Percentiles rank a stretch among this genome's conserved stretches.
phyloP scores from a whole-genome alignment of 139 green algal species.

The Coccomyxa sp. region DNA sequence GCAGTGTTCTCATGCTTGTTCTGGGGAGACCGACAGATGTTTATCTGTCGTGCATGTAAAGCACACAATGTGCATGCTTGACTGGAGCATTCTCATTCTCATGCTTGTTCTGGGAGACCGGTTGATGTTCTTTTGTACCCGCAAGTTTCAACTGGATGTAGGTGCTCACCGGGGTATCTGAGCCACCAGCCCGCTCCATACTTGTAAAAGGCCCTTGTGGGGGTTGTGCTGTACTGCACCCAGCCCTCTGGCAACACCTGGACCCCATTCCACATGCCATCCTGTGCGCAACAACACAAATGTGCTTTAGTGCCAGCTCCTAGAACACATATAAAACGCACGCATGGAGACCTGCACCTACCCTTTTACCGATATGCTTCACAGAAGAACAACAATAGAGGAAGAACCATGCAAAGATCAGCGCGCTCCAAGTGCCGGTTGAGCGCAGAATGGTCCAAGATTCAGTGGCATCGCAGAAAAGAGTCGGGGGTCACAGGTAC shows the following conservation, averaged over 20 bases:
- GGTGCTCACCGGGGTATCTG: background rate
- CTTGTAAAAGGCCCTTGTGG: background rate
- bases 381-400: background rate
- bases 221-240: background rate
- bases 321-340: too few relatives aligned
- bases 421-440: background rate
- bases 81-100: background rate
- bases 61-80: too few relatives aligned
- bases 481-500: too few relatives aligned
- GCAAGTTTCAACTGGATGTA: background rate
- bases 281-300: background rate
- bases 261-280: background rate
- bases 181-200: slow-evolving; percentile 3
- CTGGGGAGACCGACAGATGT: background rate
- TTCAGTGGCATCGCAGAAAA: background rate
- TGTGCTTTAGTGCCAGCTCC: background rate
- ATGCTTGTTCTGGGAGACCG: background rate
- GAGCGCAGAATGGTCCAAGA: background rate
- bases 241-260: background rate
- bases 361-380: background rate
- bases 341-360: background rate
- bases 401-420: background rate
- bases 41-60: too few relatives aligned
- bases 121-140: too few relatives aligned
- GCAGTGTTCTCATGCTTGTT: background rate